phyloP scores from a whole-genome alignment of 2,329 filamentous ascomycete genomes.

The Clonostachys rosea region DNA sequence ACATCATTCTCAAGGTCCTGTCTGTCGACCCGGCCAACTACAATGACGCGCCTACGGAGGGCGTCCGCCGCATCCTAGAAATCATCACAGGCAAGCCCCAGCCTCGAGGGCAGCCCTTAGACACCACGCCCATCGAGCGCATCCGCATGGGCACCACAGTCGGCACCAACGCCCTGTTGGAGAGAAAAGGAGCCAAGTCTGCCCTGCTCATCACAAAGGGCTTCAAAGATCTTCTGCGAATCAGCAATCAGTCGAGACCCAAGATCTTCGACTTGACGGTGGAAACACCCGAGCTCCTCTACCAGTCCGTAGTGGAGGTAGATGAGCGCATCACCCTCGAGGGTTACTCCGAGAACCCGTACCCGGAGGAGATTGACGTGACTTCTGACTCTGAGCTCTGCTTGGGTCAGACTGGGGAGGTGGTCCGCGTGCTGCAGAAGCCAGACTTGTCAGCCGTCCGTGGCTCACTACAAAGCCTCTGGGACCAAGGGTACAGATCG shows the following conservation, averaged over 20 bases:
- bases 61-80: constrained; percentile 49
- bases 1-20: constrained; percentile 67
- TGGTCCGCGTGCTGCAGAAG: constrained; percentile 59
- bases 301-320: constrained; percentile 66
- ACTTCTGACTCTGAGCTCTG: constrained; percentile 58
- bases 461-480: constrained; percentile 53
- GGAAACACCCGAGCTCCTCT: constrained; percentile 62
- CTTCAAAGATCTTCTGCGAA: constrained; percentile 67
- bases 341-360: constrained; percentile 68
- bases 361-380: constrained; percentile 64
- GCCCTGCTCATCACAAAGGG: constrained; percentile 68
- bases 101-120: constrained; percentile 23
- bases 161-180: constrained; percentile 71
- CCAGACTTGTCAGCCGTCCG: constrained; percentile 50
- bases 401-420: constrained; percentile 62
- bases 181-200: constrained; percentile 67
- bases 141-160: constrained; percentile 76
- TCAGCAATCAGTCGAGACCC: constrained; percentile 70
- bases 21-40: constrained; percentile 71
- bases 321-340: constrained; percentile 71
- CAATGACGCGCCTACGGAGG: constrained; percentile 63
- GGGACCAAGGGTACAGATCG: constrained; percentile 50
- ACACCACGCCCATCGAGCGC: constrained; percentile 43
- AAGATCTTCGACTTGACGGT: constrained; percentile 72
- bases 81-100: constrained; percentile 20